Percentiles rank a stretch among this genome's conserved stretches.
Conservation (phyloP, 257 asterid genomes). For the Solanum sparsipilum region DNA sequence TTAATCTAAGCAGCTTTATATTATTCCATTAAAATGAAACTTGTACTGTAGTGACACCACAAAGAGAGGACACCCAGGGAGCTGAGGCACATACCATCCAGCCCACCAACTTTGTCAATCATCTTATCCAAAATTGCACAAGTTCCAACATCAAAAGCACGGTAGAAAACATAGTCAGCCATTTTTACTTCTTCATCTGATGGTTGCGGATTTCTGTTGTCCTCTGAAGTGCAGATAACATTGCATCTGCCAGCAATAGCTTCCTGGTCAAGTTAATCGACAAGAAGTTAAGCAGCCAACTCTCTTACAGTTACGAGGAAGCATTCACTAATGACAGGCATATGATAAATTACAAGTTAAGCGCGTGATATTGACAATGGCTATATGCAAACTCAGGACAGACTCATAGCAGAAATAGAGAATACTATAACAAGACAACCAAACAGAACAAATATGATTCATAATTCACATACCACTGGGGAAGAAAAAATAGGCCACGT, state of each 20-base stretch:
- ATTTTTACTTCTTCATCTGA: constrained; percentile 44
- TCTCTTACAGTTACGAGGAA: background rate
- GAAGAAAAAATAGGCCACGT: background rate
- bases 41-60: background rate
- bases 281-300: background rate
- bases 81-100: constrained; percentile 48
- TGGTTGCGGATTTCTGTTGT: constrained; percentile 74
- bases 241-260: constrained; percentile 85
- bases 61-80: background rate
- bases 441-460: background rate
- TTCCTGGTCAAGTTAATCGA: constrained; percentile 42
- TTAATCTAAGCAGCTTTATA: background rate
- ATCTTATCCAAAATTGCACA: constrained; percentile 40
- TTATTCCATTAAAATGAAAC: background rate
- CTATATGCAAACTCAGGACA: background rate
- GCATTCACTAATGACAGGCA: background rate
- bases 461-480: background rate
- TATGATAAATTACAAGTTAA: background rate
- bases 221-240: constrained; percentile 65
- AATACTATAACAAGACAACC: background rate
- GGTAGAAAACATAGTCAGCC: constrained; percentile 69
- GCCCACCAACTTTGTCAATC: constrained; percentile 56
- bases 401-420: background rate
- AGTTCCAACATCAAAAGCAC: constrained; percentile 62
- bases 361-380: background rate